Conservation (phyloP, 2,329 filamentous ascomycete species). For the Pezicula neosporulosa region DNA sequence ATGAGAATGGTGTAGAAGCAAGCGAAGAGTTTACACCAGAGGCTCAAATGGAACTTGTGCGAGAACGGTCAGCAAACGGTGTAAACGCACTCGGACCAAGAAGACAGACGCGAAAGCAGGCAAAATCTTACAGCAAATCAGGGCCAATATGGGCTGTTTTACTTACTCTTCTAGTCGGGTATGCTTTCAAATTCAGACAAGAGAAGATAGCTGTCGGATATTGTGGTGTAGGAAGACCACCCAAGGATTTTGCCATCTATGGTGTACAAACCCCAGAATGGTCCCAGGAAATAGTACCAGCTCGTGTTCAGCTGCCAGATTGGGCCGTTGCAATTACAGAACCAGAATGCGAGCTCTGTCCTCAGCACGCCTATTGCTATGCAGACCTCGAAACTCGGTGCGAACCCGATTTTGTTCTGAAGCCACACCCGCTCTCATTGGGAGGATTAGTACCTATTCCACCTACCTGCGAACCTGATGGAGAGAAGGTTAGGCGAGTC, state of each 20-base stretch:
- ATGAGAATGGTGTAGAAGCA: slow-evolving; percentile 51
- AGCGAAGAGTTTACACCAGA: slow-evolving; percentile 95
- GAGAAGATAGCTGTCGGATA: slow-evolving; percentile 97
- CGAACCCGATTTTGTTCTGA: slow-evolving; percentile 82
- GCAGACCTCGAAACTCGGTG: slow-evolving; percentile 73
- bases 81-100: slow-evolving; percentile 40
- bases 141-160: slow-evolving; percentile 70
- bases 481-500: slow-evolving; percentile 83
- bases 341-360: slow-evolving; percentile 87
- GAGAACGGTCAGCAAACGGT: slow-evolving; percentile 58
- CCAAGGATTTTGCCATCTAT: slow-evolving; percentile 37
- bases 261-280: slow-evolving; percentile 68
- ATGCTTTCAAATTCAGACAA: slow-evolving; percentile 82
- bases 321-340: slow-evolving; percentile 66
- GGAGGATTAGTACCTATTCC: slow-evolving; percentile 79
- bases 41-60: slow-evolving; percentile 76
- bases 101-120: slow-evolving; percentile 37
- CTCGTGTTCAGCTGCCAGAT: slow-evolving; percentile 64
- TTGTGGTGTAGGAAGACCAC: slow-evolving; percentile 76
- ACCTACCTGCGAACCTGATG: slow-evolving; percentile 92
- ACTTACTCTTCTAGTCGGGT: slow-evolving; percentile 65
- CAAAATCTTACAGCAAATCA: slow-evolving; percentile 47
- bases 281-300: slow-evolving; percentile 39
- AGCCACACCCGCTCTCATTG: slow-evolving; percentile 78
- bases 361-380: slow-evolving; percentile 86